A percentile compares a stretch with the other conserved stretches of the same genome.
These are phyloP conservation scores for Eimeria praecox DNA, from an alignment of 169 alveolate genomes.

Conservation along the genomic window DNA sequence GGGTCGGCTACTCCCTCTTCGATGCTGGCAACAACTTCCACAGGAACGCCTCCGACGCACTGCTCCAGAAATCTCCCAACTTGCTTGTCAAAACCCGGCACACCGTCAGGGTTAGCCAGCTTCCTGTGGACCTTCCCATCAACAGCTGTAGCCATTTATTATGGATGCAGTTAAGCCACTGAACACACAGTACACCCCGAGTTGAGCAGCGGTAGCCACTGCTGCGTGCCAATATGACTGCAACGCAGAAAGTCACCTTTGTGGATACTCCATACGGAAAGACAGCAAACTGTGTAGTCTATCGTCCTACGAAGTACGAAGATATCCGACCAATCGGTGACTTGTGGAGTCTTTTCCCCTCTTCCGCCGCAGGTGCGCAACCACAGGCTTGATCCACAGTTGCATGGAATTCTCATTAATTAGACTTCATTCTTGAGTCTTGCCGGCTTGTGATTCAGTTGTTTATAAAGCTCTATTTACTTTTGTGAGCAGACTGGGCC, in stretches of 20 bases:
- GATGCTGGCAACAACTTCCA: slow-evolving; percentile 57
- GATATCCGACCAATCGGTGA: slow-evolving; percentile 72
- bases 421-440: not conserved
- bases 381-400: not conserved
- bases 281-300: slow-evolving; percentile 78
- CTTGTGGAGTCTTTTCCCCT: slow-evolving; percentile 66
- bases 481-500: slow-evolving; percentile 79
- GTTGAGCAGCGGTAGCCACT: not conserved
- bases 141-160: not conserved
- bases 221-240: not conserved
- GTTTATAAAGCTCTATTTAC: not conserved
- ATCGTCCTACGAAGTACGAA: slow-evolving; percentile 76
- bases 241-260: slow-evolving; percentile 44
- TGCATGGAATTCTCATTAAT: not conserved
- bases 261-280: slow-evolving; percentile 33
- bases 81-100: slow-evolving; percentile 44
- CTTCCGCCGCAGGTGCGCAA: slow-evolving; percentile 61
- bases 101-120: slow-evolving; percentile 41
- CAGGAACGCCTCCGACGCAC: slow-evolving; percentile 66
- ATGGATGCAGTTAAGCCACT: not conserved
- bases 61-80: slow-evolving; percentile 10
- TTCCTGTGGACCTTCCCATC: not conserved
- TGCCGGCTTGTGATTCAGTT: not conserved
- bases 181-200: not conserved
- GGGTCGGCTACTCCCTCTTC: slow-evolving; percentile 71